A percentile compares a stretch with the other conserved stretches of the same genome.
These are phyloP conservation scores for Ligustrum vulgare DNA, from an alignment of 257 asterid species.

Conservation along the genomic window DNA sequence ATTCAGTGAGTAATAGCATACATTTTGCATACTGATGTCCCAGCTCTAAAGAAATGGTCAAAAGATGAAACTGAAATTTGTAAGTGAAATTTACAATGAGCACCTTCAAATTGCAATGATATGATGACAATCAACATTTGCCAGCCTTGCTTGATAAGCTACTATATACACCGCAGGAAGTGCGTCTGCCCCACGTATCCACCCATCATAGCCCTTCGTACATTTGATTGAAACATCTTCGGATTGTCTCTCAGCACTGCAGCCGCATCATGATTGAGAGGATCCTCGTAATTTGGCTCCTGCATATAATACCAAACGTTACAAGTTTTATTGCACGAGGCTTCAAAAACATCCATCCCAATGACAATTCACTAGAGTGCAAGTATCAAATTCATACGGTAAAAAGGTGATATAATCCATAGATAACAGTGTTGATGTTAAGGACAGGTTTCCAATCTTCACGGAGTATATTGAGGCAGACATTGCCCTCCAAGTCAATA, in stretches of 20 bases:
- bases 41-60: neutral
- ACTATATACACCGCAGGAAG: neutral
- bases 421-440: conserved; percentile 41
- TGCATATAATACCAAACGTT: conserved; percentile 6
- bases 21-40: neutral
- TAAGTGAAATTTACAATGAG: neutral
- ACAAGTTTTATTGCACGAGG: neutral
- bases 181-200: conserved; percentile 76
- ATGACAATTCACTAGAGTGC: neutral
- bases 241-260: conserved; percentile 64
- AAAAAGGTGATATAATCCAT: conserved; percentile 76
- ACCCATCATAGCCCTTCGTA: conserved; percentile 86
- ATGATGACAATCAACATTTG: neutral
- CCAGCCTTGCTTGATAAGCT: conserved; percentile 2
- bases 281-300: conserved; percentile 50
- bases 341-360: neutral
- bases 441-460: conserved; percentile 56
- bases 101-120: neutral
- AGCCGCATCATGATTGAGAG: conserved; percentile 44
- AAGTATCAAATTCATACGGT: conserved; percentile 6
- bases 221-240: conserved; percentile 75
- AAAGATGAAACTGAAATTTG: neutral
- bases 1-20: neutral
- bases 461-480: conserved; percentile 62
- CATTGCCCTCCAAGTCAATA: conserved; percentile 94